phyloP scores from a whole-genome alignment of 1,139 yeast species.

The Geotrichum carabidarum region DNA sequence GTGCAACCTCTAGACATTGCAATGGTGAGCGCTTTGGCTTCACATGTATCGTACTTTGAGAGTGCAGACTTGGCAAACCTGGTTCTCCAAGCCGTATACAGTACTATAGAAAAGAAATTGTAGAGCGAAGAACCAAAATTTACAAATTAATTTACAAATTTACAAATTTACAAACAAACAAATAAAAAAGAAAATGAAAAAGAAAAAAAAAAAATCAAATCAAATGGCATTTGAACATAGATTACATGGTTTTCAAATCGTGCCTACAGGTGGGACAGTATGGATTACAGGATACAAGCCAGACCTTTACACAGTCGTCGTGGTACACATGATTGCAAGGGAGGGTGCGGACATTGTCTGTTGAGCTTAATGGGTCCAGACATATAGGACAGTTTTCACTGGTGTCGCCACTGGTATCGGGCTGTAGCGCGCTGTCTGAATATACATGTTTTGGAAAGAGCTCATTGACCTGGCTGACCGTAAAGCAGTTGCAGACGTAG shows the following conservation, averaged over 20 bases:
- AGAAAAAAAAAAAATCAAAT: neutral
- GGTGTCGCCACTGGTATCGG: neutral
- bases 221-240: neutral
- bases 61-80: slow-evolving; percentile 82
- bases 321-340: slow-evolving; percentile 8
- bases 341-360: neutral
- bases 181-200: neutral
- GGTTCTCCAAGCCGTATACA: slow-evolving; percentile 43
- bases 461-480: neutral
- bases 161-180: neutral
- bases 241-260: neutral
- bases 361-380: neutral
- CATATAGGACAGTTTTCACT: slow-evolving; percentile 2
- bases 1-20: slow-evolving; percentile 79
- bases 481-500: neutral
- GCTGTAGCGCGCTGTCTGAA: neutral
- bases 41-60: slow-evolving; percentile 85
- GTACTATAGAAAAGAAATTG: neutral
- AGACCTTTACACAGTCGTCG: neutral
- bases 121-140: too few species aligned
- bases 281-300: slow-evolving; percentile 4
- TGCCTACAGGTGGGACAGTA: slow-evolving; percentile 6
- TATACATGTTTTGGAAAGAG: neutral
- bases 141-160: neutral
- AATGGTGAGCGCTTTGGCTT: slow-evolving; percentile 70